Evolutionary conservation across 2,329 filamentous ascomycete genomes (phyloP), one percentile per base, ranked within the genome.

Genomic region (Hypoxylon sp.): DNA sequence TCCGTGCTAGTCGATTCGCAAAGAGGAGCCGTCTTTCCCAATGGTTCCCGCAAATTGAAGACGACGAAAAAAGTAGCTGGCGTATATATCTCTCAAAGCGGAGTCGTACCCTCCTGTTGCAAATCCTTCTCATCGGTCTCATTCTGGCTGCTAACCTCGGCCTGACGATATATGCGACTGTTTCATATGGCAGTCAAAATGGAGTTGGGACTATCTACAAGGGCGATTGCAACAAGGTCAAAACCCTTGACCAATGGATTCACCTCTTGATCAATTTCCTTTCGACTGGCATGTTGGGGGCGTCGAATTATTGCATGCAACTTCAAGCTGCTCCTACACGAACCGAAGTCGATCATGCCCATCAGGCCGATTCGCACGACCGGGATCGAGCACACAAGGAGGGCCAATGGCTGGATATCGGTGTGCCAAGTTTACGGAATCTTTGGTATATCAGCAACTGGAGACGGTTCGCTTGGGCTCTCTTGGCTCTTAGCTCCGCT

Each of bases 271-370:
- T 79, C 64, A 79, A 79, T 62, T 11, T 74, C 6, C 46, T 80
- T 7, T 70, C 75, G 2, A 80, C 78, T 0, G 59, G 75, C 0
- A 59, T 82, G 10, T 56, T 82, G 10, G 75, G 74, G 0, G 79
- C 76, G 0, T 79, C 76, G 7, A 81, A 81, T 55, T 81, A 79
- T 37, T 79, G 76, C 19, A 80, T 80, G 76, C 80, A 81, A 46
- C 69, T 75, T 0, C 73, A 79, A 1, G 74, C 72, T 0, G 78
- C 79, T 0, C 80, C 79, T 0, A 80, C 79, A 0, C 65, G 80
- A 6, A 52, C 48, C 0, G 74, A 80, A 17, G 62, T 81, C 1
- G 74, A 81, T 29, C 42, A 47, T 13, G 73, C 65, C 4, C 50
- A 53, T 21, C 31, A 53, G 8, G 50, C 50, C 17, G 15, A 13